These are phyloP conservation scores for Pisolithus sp. DNA, from an alignment of 768 basidiomycete genomes.

Conservation along the genomic window DNA sequence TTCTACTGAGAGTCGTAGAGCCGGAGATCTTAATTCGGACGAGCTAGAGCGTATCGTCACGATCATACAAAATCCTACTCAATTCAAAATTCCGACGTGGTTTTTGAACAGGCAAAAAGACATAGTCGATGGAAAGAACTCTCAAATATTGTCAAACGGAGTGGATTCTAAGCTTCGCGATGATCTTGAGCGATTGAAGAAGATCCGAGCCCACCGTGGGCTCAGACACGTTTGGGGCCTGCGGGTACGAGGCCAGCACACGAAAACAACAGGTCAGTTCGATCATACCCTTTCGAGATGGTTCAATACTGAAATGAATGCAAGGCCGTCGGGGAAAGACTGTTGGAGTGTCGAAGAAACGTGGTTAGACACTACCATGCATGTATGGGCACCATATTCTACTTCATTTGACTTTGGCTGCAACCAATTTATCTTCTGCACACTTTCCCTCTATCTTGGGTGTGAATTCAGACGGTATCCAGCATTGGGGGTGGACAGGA, in stretches of 20 bases:
- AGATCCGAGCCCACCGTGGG: constrained; percentile 96
- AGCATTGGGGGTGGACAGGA: no score
- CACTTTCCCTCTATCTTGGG: no score
- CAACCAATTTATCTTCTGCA: background rate
- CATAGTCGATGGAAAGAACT: constrained; percentile 94
- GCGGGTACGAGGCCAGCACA: constrained; percentile 97
- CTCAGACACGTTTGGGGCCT: constrained; percentile 91
- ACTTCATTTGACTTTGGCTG: background rate
- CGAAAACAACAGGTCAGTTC: constrained; percentile 87
- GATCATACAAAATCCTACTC: constrained; percentile 98
- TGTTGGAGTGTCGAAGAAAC: constrained; percentile 94
- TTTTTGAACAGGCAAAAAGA: constrained; percentile 99
- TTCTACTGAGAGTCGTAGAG: constrained; percentile 42
- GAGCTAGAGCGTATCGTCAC: constrained; percentile 98
- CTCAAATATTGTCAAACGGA: constrained; percentile 90
- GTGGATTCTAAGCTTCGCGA: constrained; percentile 98
- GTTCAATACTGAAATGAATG: background rate
- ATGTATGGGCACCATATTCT: constrained; percentile 3
- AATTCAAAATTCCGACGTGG: constrained; percentile 99
- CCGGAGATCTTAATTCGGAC: constrained; percentile 98
- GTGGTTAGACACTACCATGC: constrained; percentile 34
- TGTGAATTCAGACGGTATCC: no score
- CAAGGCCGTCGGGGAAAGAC: constrained; percentile 92
- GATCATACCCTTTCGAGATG: background rate
- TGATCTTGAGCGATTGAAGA: constrained; percentile 97